Evolutionary conservation across 192 early-diverging fungal genomes (phyloP), one percentile per base, ranked within the genome.

Genomic region (Coemansia sp.): DNA sequence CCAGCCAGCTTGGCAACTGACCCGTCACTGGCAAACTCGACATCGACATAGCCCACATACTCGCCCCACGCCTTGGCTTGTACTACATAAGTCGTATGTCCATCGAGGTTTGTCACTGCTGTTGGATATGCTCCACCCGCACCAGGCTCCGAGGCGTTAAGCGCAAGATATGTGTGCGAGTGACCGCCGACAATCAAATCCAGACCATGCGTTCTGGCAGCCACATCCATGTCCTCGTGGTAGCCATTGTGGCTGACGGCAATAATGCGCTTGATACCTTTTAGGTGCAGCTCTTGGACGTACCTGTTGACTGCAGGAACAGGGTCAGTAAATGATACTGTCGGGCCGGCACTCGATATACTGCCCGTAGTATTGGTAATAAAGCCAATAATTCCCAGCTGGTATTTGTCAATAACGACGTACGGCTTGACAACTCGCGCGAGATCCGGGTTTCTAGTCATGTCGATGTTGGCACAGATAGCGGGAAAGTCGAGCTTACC

Each of bases 201-300:
- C 8, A 92, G 44, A 20, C 92, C 90, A 55, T 77, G 72, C n/a
- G 85, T 87, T 16, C 78, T 79, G 60, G 82, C 79, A 5, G 90
- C 91, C 40, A 91, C 71, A 34, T 85, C 84, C 80, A 88, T 86
- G 67, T 94, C 90, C n/a, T 88, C 84, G 29, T 79, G 79, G 80
- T 94, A 92, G 3, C 91, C 90, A 70, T 90, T 92, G 75, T 94
- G 91, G 22, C 89, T 91, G 11, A 94, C 51, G 16, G 84, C 86
- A 27, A 94, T 87, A 55, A 92, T 88, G 5, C 88, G 80, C 71
- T 87, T 88, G 76, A 90, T 87, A 24, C 90, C 90, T 74, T 82
- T 84, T 7, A 66, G 60, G 20, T 80, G 86, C 42, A 92, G 78
- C 65, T 87, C 86, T 44, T 90, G 80, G 20, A 92, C 87, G 54